Conservation (phyloP, 2,329 filamentous ascomycete species). For the Ambrosiella beaveri region DNA sequence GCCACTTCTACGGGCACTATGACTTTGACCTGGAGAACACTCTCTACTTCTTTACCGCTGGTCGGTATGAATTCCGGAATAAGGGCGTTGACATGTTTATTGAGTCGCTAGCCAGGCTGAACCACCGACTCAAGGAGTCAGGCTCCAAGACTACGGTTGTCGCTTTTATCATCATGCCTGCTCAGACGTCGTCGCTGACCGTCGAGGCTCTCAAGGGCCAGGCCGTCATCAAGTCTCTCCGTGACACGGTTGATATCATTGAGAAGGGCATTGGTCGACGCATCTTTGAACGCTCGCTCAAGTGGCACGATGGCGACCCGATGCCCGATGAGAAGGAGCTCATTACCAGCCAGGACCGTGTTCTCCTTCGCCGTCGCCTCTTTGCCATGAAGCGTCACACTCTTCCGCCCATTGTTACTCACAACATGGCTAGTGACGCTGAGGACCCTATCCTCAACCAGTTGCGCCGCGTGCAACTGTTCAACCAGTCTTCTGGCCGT, state of each 20-base stretch:
- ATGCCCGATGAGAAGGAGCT: conserved; percentile 95
- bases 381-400: conserved; percentile 92
- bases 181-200: conserved; percentile 84
- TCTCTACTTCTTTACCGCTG: conserved; percentile 91
- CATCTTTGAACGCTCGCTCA: conserved; percentile 83
- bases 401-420: conserved; percentile 88
- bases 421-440: conserved; percentile 92
- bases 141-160: conserved; percentile 89
- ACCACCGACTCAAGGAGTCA: conserved; percentile 71
- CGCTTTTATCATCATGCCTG: conserved; percentile 97
- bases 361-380: conserved; percentile 73
- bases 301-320: conserved; percentile 87
- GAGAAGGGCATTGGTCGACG: conserved; percentile 83
- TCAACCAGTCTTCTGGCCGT: conserved; percentile 86
- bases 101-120: conserved; percentile 82
- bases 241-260: conserved; percentile 84
- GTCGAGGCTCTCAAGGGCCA: conserved; percentile 94
- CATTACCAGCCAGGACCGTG: conserved; percentile 78
- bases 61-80: conserved; percentile 93
- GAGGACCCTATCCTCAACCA: conserved; percentile 94
- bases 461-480: conserved; percentile 85
- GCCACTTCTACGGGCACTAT: conserved; percentile 96
- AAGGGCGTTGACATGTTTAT: conserved; percentile 99
- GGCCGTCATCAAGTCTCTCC: conserved; percentile 88
- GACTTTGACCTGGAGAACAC: conserved; percentile 96